Evolutionary conservation across 306 rosid species (phyloP), one percentile per base, ranked within the genome.

Genomic region (Morella rubra): DNA sequence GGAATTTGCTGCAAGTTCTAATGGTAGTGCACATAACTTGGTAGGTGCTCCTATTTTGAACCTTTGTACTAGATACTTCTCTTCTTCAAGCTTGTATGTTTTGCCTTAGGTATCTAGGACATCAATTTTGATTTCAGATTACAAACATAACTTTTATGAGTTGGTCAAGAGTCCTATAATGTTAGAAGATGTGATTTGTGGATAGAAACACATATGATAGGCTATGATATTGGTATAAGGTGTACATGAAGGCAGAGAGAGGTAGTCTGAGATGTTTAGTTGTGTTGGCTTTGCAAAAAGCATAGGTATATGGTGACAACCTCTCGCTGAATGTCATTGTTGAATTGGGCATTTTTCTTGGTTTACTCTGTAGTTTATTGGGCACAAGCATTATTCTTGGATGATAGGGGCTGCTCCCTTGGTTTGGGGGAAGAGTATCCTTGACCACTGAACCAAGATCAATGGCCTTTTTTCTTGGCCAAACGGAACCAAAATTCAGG

Each of bases 1-100:
- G 81, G 98, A 89, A 86, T 89, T 90, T 44, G 90, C 90, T 27
- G 96, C 96, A 76, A 92, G 90, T 73, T 88, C 92, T 76, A 76
- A 73, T 76, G 92, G 86, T 47, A 90, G 84, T 80, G 51, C 86
- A 56, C 90, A 88, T 81, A 95, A 92, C 84, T 79, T 87, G 92
- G 99, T 95, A 72, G 65, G 92, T 86, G 79, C 62, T 74, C 24
- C 58, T 27, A 20, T 75, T 58, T 77, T 73, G 70, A 74, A 3
- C 41, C 60, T 44, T 68, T 52, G 44, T 22, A 71, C 80, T 32
- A 40, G 46, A 49, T 64, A 32, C 56, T 73, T 44, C 22, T 66
- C 47, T 22, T 73, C 51, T 45, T 37, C 49, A 14, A 64, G 73
- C 40, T 50, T 65, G n/a, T 77, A 64, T 73, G 44, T 52, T 80